Percentiles rank a stretch among this genome's conserved stretches.
Evolutionary conservation across 495 filamentous ascomycete species (phyloP).

Genomic region (Thermothielavioides terrestris): DNA sequence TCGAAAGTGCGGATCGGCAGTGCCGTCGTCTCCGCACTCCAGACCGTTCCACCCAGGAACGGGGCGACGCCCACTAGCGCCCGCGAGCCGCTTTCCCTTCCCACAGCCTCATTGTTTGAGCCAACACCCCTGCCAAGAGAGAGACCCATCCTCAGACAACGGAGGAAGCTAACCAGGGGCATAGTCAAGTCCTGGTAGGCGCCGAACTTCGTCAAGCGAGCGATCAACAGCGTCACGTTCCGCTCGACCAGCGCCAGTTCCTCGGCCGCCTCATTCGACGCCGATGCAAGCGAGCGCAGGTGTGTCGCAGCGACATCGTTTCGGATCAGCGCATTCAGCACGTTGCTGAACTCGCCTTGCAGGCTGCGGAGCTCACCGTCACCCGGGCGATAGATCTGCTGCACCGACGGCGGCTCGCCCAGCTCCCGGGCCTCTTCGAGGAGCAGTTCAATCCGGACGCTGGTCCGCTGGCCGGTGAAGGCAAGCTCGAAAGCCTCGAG

Average conservation of each 20-base stretch:
- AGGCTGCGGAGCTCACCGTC: constrained; percentile 58
- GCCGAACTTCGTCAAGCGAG: constrained; percentile 58
- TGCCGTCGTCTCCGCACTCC: constrained; percentile 10
- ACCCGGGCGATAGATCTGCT: constrained; percentile 58
- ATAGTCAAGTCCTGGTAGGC: constrained; percentile 76
- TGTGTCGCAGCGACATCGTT: constrained; percentile 41
- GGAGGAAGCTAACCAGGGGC: constrained; percentile 72
- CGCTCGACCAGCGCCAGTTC: constrained; percentile 52
- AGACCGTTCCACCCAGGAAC: constrained; percentile 49
- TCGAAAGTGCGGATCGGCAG: constrained; percentile 39
- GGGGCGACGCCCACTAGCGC: constrained; percentile 48
- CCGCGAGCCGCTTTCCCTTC: constrained; percentile 22
- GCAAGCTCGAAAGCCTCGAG: constrained; percentile 55
- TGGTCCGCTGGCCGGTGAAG: constrained; percentile 60
- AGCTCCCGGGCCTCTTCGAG: constrained; percentile 50
- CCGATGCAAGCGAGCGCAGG: constrained; percentile 23
- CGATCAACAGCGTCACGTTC: constrained; percentile 62
- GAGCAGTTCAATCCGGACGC: constrained; percentile 51
- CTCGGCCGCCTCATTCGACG: constrained; percentile 27
- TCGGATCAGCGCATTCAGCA: constrained; percentile 57
- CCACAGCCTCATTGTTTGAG: constrained; percentile 18
- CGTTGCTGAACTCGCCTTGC: constrained; percentile 71
- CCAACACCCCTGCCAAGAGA: constrained; percentile 44
- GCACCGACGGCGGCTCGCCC: constrained; percentile 50
- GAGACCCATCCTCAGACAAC: constrained; percentile 69